Evolutionary conservation across 2,329 filamentous ascomycete genomes (phyloP).

Genomic region (Fusarium verrucosum): DNA sequence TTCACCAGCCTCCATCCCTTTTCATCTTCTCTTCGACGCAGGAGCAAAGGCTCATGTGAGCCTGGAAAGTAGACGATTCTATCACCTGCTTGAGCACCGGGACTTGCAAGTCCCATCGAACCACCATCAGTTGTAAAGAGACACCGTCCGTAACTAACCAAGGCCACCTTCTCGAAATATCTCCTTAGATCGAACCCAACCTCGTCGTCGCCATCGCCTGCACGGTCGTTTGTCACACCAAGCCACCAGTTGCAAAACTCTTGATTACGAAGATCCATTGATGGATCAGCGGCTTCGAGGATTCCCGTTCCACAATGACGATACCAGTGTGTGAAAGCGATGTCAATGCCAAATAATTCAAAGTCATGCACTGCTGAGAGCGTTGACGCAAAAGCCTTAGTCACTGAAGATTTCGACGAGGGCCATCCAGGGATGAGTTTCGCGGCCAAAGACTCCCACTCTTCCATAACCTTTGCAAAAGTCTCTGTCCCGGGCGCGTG

Average conservation of each 20-base stretch:
- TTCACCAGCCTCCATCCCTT: neutral
- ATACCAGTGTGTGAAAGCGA: constrained; percentile 14
- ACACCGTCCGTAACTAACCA: constrained; percentile 5
- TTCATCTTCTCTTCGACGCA: neutral
- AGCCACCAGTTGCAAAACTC: constrained; percentile 26
- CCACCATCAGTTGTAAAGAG: constrained; percentile 14
- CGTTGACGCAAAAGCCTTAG: neutral
- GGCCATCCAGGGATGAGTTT: neutral
- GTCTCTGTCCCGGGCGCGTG: neutral
- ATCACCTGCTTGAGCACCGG: neutral
- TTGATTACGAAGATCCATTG: neutral
- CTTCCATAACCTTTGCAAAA: neutral
- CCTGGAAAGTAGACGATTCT: constrained; percentile 6
- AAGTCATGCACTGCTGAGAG: neutral
- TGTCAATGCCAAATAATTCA: rapidly evolving
- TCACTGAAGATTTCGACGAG: neutral
- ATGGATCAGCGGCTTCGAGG: neutral
- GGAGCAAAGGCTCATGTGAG: neutral
- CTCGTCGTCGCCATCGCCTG: rapidly evolving
- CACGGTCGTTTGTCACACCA: rapidly evolving
- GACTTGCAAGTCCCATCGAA: constrained; percentile 4
- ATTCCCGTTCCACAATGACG: constrained; percentile 9
- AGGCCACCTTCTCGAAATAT: neutral
- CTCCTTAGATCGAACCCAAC: neutral
- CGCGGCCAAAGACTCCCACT: neutral